These are phyloP conservation scores for Cyclotella choctawhatcheeana DNA, from an alignment of 108 stramenopile genomes.

Conservation along the genomic window DNA sequence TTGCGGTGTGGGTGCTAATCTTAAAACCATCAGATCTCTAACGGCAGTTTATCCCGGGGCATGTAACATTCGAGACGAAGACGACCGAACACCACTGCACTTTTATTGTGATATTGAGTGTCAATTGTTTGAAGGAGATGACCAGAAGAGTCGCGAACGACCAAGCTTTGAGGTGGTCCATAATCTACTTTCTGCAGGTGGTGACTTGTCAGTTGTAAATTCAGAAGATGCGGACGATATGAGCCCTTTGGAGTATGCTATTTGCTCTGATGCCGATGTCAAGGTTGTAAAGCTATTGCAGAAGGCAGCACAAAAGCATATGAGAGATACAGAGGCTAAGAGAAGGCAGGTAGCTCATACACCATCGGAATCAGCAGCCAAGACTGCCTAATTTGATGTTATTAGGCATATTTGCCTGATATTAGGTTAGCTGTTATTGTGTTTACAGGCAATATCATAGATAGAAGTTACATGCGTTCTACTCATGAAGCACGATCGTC, in stretches of 20 bases:
- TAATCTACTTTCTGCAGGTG: slow-evolving; percentile 19
- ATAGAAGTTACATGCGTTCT: neutral
- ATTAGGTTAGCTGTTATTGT: too few relatives aligned
- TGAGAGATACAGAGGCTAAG: slow-evolving; percentile 16
- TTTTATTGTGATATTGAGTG: slow-evolving; percentile 46
- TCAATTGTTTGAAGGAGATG: slow-evolving; percentile 41
- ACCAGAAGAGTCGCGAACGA: slow-evolving; percentile 12
- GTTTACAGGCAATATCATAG: neutral
- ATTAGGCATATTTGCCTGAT: too few relatives aligned
- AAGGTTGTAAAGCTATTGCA: slow-evolving; percentile 43
- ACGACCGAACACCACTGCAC: slow-evolving; percentile 45
- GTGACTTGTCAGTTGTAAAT: neutral
- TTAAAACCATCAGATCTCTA: slow-evolving; percentile 20
- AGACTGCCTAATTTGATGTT: neutral
- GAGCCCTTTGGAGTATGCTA: slow-evolving; percentile 50
- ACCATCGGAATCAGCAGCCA: neutral
- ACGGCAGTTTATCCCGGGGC: slow-evolving; percentile 22
- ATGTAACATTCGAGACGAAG: slow-evolving; percentile 37
- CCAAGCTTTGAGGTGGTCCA: slow-evolving; percentile 22
- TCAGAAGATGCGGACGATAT: slow-evolving; percentile 43
- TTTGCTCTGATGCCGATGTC: slow-evolving; percentile 30
- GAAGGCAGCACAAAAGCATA: slow-evolving; percentile 40
- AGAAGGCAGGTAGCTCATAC: neutral
- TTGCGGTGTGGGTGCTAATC: slow-evolving; percentile 26
- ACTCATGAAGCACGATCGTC: neutral